These are phyloP conservation scores for Pseudogymnoascus sp. DNA, from an alignment of 2,329 filamentous ascomycete species.

Conservation along the genomic window DNA sequence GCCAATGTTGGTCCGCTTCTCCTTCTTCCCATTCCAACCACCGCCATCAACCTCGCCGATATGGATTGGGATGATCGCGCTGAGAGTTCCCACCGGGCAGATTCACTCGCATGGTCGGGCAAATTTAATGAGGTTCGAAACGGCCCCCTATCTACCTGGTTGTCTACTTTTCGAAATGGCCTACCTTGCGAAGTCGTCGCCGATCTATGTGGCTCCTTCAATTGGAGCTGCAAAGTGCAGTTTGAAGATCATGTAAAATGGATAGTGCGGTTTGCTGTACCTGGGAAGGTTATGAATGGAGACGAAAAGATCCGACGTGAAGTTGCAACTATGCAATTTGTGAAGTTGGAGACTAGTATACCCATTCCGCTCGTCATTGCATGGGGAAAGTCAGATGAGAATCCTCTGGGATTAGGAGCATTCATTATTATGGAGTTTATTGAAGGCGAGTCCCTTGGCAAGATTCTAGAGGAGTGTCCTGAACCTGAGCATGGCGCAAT, in stretches of 20 bases:
- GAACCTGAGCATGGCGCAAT: constrained; percentile 8
- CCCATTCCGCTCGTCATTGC: constrained; percentile 19
- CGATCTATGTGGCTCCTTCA: neutral
- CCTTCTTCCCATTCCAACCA: neutral
- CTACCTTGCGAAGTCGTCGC: neutral
- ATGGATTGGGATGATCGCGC: neutral
- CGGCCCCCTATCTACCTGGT: neutral
- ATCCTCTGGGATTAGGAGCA: constrained; percentile 23
- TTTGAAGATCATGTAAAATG: neutral
- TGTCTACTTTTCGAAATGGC: neutral
- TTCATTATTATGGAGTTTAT: constrained; percentile 26
- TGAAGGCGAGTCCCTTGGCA: constrained; percentile 14
- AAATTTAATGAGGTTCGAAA: neutral
- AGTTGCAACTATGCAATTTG: constrained; percentile 14
- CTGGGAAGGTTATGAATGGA: constrained; percentile 13
- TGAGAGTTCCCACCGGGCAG: neutral
- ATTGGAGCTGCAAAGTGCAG: neutral
- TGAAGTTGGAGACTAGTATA: constrained; percentile 7
- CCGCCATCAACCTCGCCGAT: neutral
- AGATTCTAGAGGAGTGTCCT: constrained; percentile 11
- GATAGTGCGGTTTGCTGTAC: constrained; percentile 14
- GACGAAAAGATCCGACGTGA: constrained; percentile 15
- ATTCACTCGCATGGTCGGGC: neutral
- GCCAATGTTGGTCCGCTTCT: too few species aligned
- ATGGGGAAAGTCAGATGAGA: constrained; percentile 24